Evolutionary conservation across 2,329 filamentous ascomycete genomes (phyloP).

Genomic region (Dothistroma pini): DNA sequence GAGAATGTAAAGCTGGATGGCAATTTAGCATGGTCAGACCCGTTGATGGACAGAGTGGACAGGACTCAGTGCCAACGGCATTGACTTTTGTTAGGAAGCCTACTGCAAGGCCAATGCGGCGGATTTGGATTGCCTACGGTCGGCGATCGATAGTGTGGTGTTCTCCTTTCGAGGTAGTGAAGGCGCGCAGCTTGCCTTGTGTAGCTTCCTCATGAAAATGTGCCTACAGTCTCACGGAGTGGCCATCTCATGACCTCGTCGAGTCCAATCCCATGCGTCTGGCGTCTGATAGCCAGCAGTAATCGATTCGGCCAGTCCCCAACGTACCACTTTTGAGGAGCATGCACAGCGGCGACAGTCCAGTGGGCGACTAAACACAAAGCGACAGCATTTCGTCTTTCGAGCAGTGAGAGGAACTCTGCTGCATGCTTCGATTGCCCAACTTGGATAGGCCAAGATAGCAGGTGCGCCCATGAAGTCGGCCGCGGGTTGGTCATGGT

Average conservation of each 20-base stretch:
- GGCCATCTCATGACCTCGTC: conserved; percentile 9
- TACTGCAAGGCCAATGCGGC: neutral
- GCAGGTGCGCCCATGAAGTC: conserved; percentile 20
- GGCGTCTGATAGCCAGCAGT: conserved; percentile 17
- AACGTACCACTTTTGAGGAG: conserved; percentile 25
- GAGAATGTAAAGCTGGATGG: neutral
- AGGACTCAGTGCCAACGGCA: neutral
- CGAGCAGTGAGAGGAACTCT: conserved; percentile 21
- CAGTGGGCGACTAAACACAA: conserved; percentile 26
- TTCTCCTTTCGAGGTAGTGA: neutral
- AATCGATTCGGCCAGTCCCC: conserved; percentile 24
- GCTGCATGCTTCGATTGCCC: conserved; percentile 6
- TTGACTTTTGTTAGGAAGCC: neutral
- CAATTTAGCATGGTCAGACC: neutral
- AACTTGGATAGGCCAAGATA: conserved; percentile 23
- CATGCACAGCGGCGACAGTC: conserved; percentile 23
- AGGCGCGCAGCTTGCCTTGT: neutral
- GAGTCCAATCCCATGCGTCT: conserved; percentile 10
- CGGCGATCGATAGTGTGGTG: neutral
- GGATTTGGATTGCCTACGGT: neutral
- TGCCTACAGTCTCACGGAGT: conserved; percentile 1
- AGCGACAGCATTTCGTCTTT: conserved; percentile 18
- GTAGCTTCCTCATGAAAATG: neutral
- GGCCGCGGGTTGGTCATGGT: conserved; percentile 18
- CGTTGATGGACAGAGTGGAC: neutral